Conservation (phyloP, 306 rosid species). For the Quercus parvula region DNA sequence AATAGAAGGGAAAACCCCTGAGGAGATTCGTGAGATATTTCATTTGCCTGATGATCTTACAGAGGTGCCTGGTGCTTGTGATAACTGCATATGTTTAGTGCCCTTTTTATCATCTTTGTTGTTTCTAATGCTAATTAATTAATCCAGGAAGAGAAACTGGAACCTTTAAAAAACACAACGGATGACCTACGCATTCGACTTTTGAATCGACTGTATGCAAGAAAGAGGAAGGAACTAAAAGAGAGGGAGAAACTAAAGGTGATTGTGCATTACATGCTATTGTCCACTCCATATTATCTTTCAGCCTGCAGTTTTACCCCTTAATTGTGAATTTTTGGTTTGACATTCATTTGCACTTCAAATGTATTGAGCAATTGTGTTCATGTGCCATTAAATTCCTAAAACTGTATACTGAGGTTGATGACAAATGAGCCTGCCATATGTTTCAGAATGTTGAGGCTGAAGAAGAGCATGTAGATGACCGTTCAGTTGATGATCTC, state of each 20-base stretch:
- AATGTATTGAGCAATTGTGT: not conserved
- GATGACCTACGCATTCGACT: conserved; percentile 97
- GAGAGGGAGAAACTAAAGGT: conserved; percentile 91
- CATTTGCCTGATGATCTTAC: conserved; percentile 97
- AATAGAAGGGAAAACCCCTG: conserved; percentile 92
- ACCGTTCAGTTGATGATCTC: conserved; percentile 91
- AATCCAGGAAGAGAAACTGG: conserved; percentile 93
- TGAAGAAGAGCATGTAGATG: conserved; percentile 73
- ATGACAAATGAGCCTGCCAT: conserved; percentile 3
- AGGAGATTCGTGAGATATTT: conserved; percentile 90
- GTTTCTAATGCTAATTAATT: conserved; percentile 29
- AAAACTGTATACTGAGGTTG: not conserved
- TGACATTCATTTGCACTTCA: not conserved
- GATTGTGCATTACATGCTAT: conserved; percentile 34
- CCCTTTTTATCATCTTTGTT: conserved; percentile 20
- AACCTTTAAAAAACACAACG: conserved; percentile 74
- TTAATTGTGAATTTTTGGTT: conserved; percentile 11
- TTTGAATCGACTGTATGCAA: conserved; percentile 82
- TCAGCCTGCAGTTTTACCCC: not conserved
- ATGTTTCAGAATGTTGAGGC: conserved; percentile 73
- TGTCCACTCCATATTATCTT: not conserved
- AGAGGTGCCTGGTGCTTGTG: conserved; percentile 65
- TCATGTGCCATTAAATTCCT: not conserved
- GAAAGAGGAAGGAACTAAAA: conserved; percentile 86
- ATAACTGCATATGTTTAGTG: conserved; percentile 24